phyloP scores from a whole-genome alignment of 2,329 filamentous ascomycete species.

The Xylariaceae sp. region DNA sequence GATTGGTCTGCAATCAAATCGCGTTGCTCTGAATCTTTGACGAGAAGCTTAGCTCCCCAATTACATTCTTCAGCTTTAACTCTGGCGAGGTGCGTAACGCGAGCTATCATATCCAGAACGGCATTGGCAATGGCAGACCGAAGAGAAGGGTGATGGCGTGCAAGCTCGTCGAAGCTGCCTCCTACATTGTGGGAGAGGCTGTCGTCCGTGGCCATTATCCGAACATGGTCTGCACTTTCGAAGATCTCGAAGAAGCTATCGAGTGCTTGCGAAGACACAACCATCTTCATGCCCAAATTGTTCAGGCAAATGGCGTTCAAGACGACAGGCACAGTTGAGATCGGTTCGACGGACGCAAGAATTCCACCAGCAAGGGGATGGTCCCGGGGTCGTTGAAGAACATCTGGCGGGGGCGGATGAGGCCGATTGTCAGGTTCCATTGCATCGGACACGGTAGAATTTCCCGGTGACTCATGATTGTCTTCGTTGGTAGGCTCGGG shows the following conservation, averaged over 20 bases:
- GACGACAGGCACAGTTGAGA: conserved; percentile 77
- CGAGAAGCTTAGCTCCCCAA: conserved; percentile 75
- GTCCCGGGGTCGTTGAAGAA: conserved; percentile 42
- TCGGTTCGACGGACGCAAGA: conserved; percentile 80
- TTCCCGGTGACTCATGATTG: conserved; percentile 34
- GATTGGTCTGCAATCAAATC: conserved; percentile 51
- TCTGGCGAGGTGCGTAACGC: conserved; percentile 69
- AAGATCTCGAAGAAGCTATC: conserved; percentile 95
- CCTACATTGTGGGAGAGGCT: conserved; percentile 69
- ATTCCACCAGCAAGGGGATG: conserved; percentile 62
- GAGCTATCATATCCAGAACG: conserved; percentile 82
- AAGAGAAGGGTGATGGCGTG: conserved; percentile 83
- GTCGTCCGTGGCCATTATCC: conserved; percentile 70
- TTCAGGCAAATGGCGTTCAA: conserved; percentile 94
- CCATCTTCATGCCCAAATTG: conserved; percentile 77
- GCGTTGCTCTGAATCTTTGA: conserved; percentile 53
- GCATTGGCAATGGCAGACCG: conserved; percentile 75
- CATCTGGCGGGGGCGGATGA: conserved; percentile 49
- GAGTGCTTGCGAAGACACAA: conserved; percentile 75
- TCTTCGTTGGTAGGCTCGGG: conserved; percentile 33
- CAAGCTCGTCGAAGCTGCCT: conserved; percentile 84
- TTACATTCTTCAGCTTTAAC: conserved; percentile 62
- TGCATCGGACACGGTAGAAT: conserved; percentile 37
- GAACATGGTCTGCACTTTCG: conserved; percentile 83
- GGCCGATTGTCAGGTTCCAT: conserved; percentile 39